Conservation (phyloP, 1,139 yeast species). For the Suhomyces ambrosiae region DNA sequence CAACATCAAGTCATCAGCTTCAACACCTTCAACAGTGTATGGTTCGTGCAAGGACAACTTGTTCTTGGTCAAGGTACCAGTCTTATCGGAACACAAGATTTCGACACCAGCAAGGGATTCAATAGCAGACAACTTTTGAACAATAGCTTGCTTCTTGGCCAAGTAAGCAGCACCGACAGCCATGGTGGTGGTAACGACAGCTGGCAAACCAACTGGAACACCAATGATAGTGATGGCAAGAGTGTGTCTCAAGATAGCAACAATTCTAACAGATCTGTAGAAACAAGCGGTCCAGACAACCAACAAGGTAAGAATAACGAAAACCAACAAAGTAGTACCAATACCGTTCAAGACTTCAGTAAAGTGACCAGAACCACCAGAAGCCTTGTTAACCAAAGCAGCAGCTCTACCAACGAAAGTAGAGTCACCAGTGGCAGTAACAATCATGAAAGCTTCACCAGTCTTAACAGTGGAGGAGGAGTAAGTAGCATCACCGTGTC, state of each 20-base stretch:
- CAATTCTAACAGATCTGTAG: slow-evolving; percentile 91
- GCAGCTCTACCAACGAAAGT: slow-evolving; percentile 97
- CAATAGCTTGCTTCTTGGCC: slow-evolving; percentile 98
- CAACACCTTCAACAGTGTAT: slow-evolving; percentile 99
- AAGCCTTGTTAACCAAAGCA: slow-evolving; percentile 92
- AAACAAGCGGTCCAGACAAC: slow-evolving; percentile 93
- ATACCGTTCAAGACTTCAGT: slow-evolving; percentile 98
- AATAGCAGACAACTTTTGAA: slow-evolving; percentile 96
- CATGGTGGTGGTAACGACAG: slow-evolving; percentile 98
- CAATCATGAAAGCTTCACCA: slow-evolving; percentile 96
- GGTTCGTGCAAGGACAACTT: slow-evolving; percentile 96
- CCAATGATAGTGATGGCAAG: slow-evolving; percentile 97
- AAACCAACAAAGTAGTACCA: slow-evolving; percentile 88
- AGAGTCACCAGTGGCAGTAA: slow-evolving; percentile 92
- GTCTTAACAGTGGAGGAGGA: slow-evolving; percentile 96
- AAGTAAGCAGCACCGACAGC: slow-evolving; percentile 99
- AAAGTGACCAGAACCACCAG: slow-evolving; percentile 94
- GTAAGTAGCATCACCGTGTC: slow-evolving; percentile 83
- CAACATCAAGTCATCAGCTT: slow-evolving; percentile 94
- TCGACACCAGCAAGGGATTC: slow-evolving; percentile 99
- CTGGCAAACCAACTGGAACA: slow-evolving; percentile 99
- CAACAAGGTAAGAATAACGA: slow-evolving; percentile 85
- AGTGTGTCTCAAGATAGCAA: slow-evolving; percentile 88
- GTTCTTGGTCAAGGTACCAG: slow-evolving; percentile 99
- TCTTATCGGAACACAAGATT: slow-evolving; percentile 97